Conservation (phyloP, 768 basidiomycete genomes). For the Tricholoma sp. region DNA sequence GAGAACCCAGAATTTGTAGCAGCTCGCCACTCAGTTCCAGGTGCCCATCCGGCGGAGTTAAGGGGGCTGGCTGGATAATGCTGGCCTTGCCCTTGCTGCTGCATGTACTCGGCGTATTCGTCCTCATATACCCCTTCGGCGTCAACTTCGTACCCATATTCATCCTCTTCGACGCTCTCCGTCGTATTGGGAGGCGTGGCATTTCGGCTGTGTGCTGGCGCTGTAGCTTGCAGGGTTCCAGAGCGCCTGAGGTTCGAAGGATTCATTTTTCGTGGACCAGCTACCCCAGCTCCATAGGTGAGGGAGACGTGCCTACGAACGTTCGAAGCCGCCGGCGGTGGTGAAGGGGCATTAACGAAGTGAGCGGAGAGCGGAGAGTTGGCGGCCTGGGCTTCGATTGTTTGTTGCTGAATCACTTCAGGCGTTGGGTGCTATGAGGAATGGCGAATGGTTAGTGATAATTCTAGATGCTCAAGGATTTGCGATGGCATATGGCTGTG, state of each 20-base stretch:
- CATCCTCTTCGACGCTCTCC: constrained; percentile 45
- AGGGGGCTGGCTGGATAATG: constrained; percentile 52
- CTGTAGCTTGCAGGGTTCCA: constrained; percentile 64
- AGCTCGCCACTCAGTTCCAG: constrained; percentile 57
- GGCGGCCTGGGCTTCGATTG: constrained; percentile 40
- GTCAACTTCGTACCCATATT: constrained; percentile 45
- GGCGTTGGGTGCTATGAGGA: constrained; percentile 19
- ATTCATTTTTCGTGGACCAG: constrained; percentile 43
- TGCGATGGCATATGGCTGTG: neutral
- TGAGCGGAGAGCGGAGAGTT: constrained; percentile 64
- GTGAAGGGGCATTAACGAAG: constrained; percentile 54
- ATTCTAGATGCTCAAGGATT: constrained; percentile 1
- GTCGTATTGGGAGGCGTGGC: constrained; percentile 35
- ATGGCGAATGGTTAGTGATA: constrained; percentile 10
- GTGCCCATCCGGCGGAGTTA: constrained; percentile 63
- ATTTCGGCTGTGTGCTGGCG: constrained; percentile 34
- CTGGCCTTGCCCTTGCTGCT: constrained; percentile 26
- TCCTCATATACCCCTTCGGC: constrained; percentile 53
- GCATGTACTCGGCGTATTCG: constrained; percentile 44
- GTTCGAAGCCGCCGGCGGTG: constrained; percentile 62
- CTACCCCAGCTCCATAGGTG: constrained; percentile 61
- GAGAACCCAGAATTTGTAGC: constrained; percentile 18
- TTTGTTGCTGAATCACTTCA: constrained; percentile 37
- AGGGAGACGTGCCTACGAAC: constrained; percentile 80
- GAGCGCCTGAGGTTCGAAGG: constrained; percentile 61